phyloP scores from a whole-genome alignment of 306 rosid species.

The Begonia fuchsioides region DNA sequence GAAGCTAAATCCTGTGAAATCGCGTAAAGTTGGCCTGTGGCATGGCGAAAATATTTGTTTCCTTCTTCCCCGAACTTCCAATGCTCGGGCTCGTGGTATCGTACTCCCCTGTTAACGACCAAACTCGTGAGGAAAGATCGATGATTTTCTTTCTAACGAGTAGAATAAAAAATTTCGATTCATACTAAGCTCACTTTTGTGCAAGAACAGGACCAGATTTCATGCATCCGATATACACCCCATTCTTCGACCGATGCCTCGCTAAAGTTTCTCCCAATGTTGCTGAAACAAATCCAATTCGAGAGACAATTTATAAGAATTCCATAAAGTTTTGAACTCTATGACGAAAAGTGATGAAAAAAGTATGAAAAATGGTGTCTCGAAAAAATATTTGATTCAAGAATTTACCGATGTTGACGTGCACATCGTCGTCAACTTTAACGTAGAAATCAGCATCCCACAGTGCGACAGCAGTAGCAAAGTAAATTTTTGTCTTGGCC shows the following conservation, averaged over 20 bases:
- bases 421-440: constrained; percentile 89
- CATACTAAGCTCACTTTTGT: constrained; percentile 45
- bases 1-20: constrained; percentile 73
- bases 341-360: too few relatives aligned
- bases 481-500: constrained; percentile 58
- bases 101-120: constrained; percentile 47
- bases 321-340: too few relatives aligned
- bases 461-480: constrained; percentile 54
- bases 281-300: constrained; percentile 19
- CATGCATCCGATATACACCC: constrained; percentile 89
- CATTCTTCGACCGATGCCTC: constrained; percentile 43
- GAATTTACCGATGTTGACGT: constrained; percentile 67
- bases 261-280: constrained; percentile 54
- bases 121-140: too few relatives aligned
- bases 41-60: constrained; percentile 90
- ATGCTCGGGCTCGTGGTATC: constrained; percentile 86
- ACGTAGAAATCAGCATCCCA: constrained; percentile 81
- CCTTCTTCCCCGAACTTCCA: constrained; percentile 90
- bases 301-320: too few relatives aligned
- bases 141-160: too few relatives aligned
- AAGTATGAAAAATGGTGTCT: too few relatives aligned
- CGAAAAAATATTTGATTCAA: background rate
- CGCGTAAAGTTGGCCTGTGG: constrained; percentile 85
- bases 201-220: constrained; percentile 91
- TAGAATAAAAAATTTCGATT: too few relatives aligned